Evolutionary conservation across 495 filamentous ascomycete species (phyloP), one percentile per base, ranked within the genome.

Genomic region (Pseudotulostoma volvatum): DNA sequence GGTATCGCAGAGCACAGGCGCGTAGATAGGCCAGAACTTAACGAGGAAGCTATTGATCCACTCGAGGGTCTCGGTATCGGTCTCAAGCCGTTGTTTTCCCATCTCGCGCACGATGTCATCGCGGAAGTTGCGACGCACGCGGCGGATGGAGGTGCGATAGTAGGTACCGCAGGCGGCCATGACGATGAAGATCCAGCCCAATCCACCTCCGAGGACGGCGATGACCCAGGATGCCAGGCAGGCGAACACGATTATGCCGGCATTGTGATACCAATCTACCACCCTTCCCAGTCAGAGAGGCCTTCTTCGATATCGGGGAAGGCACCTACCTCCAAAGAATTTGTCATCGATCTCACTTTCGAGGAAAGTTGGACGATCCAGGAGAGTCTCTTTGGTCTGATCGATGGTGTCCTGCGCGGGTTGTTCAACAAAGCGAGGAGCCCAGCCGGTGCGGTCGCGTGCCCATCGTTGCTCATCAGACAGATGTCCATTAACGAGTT

Each of bases 1-100:
- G 9, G 84, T 90, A 38, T 88, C 74, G 34, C 85, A 86, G 8
- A 99, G 73, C 16, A 95, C 84, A 1, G 90, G 90, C 33, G 84
- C 81, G 54, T 90, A 96, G 49, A 99, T 99, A 15, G 90, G 90
- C 90, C 90, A 99, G 62, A 99, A 96, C 56, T 96, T 99, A 55
- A 90, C 77, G 45, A 96, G 46, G 62, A 96, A 96, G 55, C 86
- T 92, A 67, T 99, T 99, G 49, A 99, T 95, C 90, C 90, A 99
- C 55, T 99, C 90, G 28, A 99, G 60, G 48, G 78, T 88, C 59
- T 99, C 90, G 18, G 74, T 78, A 51, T 99, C 92, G 7, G 81
- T 92, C 46, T 96, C 90, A 39, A 99, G 63, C 41, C 72, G 82
- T 51, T 74, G 75, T 55, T 95, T 85, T 20, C 81, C 76, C 74